These are phyloP conservation scores for Acer negundo DNA, from an alignment of 345 rosid genomes.

Conservation along the genomic window DNA sequence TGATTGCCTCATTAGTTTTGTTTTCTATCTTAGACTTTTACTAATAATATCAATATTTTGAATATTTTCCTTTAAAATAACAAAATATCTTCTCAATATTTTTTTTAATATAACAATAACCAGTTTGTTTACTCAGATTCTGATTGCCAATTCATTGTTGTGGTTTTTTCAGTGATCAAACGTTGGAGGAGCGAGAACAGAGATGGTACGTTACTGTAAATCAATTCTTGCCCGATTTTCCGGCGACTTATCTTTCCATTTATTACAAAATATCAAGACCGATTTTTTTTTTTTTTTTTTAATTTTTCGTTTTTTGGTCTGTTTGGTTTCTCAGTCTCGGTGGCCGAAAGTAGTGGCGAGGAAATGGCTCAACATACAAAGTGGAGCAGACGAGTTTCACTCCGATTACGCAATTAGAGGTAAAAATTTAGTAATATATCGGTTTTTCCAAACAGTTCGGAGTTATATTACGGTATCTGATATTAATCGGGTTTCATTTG, in stretches of 20 bases:
- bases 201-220: slow-evolving; percentile 26
- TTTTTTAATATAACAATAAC: background rate
- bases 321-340: slow-evolving; percentile 42
- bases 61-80: background rate
- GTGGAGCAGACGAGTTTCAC: slow-evolving; percentile 66
- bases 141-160: slow-evolving; percentile 1
- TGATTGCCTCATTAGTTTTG: slow-evolving; percentile 9
- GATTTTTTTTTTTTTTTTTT: background rate
- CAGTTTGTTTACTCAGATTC: background rate
- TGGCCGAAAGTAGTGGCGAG: slow-evolving; percentile 76
- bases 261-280: background rate
- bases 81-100: background rate
- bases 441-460: background rate
- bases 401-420: slow-evolving; percentile 68
- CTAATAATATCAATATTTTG: background rate
- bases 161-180: slow-evolving; percentile 28
- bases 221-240: background rate
- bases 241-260: background rate
- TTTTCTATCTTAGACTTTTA: slow-evolving; percentile 4
- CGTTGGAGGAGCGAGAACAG: slow-evolving; percentile 41
- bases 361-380: slow-evolving; percentile 83
- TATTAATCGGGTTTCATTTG: background rate
- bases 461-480: background rate
- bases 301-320: background rate
- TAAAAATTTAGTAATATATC: slow-evolving; percentile 24